Base-by-base conservation (phyloP, 352 stramenopile genomes). In the Globisporangium orthogonon region DNA sequence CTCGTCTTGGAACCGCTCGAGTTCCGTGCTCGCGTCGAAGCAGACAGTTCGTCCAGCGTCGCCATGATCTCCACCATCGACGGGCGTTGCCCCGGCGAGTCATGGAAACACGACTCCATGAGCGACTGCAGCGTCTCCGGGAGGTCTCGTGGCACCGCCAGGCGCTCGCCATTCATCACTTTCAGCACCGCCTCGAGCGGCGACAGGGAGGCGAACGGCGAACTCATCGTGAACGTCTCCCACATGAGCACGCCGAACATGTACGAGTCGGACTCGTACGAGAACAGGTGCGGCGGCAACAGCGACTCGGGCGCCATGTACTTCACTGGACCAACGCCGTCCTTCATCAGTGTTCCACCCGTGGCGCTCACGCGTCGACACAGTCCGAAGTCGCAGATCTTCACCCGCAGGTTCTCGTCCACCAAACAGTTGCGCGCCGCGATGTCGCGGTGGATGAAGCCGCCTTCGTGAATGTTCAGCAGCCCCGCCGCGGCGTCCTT, bases 171-270 rank as follows among this genome's bases (percentile, higher is more conserved):
- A 41, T 71, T 62, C 10, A 89, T 58, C 17, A 92, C 74, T 13
- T 70, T 67, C 63, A 86, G 75, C 65, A 86, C 83, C 2, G 79
- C 82, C 56, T 89, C 69, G 6, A 85, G 61, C 9, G 78, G 70
- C 37, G 82, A 76, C 43, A 88, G 66, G 14, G 58, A 61, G 7
- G 75, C 66, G 53, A 88, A 90, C 48, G 83, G 83, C 11, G 67
- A 56, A 2, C 65, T 73, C 40, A 65, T 74, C 0, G 71, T 86
- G 56, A 74, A 90, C 10, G 79, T 89, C 57, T 93, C 83, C 76
- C 78, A 93, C 78, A 91, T 89, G 18, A 93, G 65, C 40, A 93
- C 81, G 46, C 83, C 83, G 67, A 91, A 93, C 76, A 89, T 88
- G 66, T 85, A 93, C 60, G 80, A 71, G 53, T 93, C 83, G 14